phyloP scores from a whole-genome alignment of 257 asterid genomes.

The Plantago major region DNA sequence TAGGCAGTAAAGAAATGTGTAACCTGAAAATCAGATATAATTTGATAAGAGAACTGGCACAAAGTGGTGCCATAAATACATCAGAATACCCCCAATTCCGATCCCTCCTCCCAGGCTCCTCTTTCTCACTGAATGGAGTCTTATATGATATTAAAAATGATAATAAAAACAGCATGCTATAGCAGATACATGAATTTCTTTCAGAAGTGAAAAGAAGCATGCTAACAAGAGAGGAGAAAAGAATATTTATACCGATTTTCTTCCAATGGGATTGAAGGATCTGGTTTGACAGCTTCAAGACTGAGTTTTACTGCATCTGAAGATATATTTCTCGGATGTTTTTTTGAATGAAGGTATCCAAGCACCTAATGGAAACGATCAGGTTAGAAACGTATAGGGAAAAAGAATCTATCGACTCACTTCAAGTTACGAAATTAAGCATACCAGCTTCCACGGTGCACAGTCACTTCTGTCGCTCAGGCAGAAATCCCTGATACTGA shows the following conservation, averaged over 20 bases:
- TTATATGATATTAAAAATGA: slow-evolving; percentile 1
- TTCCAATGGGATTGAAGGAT: slow-evolving; percentile 78
- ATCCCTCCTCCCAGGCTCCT: slow-evolving; percentile 1
- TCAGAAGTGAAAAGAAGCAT: not conserved
- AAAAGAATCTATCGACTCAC: slow-evolving; percentile 11
- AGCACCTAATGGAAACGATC: slow-evolving; percentile 49
- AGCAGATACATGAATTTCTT: slow-evolving; percentile 22
- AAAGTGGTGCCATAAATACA: not conserved
- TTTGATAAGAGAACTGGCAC: slow-evolving; percentile 20
- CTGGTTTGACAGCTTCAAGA: slow-evolving; percentile 83
- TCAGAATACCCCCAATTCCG: not conserved
- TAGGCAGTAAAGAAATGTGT: slow-evolving; percentile 75
- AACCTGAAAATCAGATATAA: slow-evolving; percentile 47
- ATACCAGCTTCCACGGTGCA: slow-evolving; percentile 99
- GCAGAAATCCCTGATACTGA: slow-evolving; percentile 56
- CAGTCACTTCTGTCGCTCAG: slow-evolving; percentile 61
- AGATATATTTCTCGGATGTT: slow-evolving; percentile 65
- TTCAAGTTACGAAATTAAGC: slow-evolving; percentile 21
- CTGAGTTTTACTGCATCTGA: slow-evolving; percentile 78
- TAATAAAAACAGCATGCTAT: not conserved
- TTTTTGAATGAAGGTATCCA: slow-evolving; percentile 70
- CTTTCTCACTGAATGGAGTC: not conserved
- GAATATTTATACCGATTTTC: slow-evolving; percentile 63
- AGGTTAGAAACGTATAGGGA: slow-evolving; percentile 18
- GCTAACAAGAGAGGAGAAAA: not conserved